A percentile compares a stretch with the other conserved stretches of the same genome.
Conservation (phyloP, 805 yeast species). For the Citeromyces matritensis region DNA sequence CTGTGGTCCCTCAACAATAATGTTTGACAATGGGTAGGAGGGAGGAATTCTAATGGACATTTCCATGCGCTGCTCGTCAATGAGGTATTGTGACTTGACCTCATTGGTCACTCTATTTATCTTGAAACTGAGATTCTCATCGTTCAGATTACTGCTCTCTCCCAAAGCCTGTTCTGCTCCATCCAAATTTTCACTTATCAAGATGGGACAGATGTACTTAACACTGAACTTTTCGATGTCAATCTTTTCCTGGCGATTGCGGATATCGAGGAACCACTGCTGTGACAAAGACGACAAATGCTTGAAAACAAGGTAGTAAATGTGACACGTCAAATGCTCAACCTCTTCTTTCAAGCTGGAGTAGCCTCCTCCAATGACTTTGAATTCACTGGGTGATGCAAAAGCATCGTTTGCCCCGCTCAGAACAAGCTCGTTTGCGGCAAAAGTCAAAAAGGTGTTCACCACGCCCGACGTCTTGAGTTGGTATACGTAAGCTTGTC, state of each 20-base stretch:
- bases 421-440: conserved; percentile 11
- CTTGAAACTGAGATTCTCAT: conserved; percentile 39
- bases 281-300: conserved; percentile 43
- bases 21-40: conserved; percentile 64
- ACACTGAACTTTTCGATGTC: conserved; percentile 49
- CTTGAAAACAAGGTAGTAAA: conserved; percentile 32
- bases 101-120: conserved; percentile 50
- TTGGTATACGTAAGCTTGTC: conserved; percentile 44
- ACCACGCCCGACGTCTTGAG: conserved; percentile 25
- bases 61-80: conserved; percentile 82
- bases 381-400: neutral
- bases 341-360: conserved; percentile 19
- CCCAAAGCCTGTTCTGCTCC: conserved; percentile 28
- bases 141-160: conserved; percentile 11
- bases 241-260: conserved; percentile 49
- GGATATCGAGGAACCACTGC: conserved; percentile 55
- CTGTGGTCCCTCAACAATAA: conserved; percentile 61
- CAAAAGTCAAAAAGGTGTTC: conserved; percentile 34
- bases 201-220: conserved; percentile 44
- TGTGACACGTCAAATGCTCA: conserved; percentile 26
- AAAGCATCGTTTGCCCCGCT: too few relatives aligned
- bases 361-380: conserved; percentile 3
- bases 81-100: conserved; percentile 54
- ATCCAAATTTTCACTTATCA: conserved; percentile 42
- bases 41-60: conserved; percentile 61